Percentiles rank a stretch among this genome's conserved stretches.
Evolutionary conservation across 2,329 filamentous ascomycete species (phyloP).

Genomic region (Botrytis aclada): DNA sequence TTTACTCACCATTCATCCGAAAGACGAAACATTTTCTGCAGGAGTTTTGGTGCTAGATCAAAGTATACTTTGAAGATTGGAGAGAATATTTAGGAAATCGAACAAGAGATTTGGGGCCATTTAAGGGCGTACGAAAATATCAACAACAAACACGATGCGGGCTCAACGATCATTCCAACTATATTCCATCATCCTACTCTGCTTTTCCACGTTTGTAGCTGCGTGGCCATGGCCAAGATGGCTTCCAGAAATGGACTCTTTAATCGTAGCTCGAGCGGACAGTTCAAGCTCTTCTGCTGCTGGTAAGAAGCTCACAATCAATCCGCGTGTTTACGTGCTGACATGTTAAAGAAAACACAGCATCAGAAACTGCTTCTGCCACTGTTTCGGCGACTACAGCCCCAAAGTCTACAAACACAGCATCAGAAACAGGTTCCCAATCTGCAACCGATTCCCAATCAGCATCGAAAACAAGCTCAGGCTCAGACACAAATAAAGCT

Average conservation of each 20-base stretch:
- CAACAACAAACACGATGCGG: constrained; percentile 47
- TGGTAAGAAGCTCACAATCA: constrained; percentile 11
- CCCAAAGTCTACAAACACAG: constrained; percentile 1
- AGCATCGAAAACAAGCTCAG: constrained; percentile 15
- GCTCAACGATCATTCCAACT: constrained; percentile 46
- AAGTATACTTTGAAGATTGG: background rate
- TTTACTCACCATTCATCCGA: background rate
- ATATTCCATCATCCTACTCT: constrained; percentile 49
- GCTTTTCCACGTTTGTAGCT: constrained; percentile 46
- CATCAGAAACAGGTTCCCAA: constrained; percentile 1
- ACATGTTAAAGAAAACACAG: background rate
- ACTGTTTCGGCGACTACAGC: constrained; percentile 1
- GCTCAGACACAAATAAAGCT: background rate
- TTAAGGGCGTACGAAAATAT: constrained; percentile 12
- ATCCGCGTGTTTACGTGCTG: background rate
- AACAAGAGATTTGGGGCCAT: constrained; percentile 4
- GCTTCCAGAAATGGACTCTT: constrained; percentile 51
- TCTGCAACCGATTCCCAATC: constrained; percentile 4
- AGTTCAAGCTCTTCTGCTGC: constrained; percentile 24
- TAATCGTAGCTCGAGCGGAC: constrained; percentile 50
- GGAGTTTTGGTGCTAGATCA: background rate
- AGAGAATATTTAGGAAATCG: background rate
- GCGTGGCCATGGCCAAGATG: constrained; percentile 56
- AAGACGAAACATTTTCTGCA: background rate
- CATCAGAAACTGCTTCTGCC: background rate